Evolutionary conservation across 2,329 filamentous ascomycete genomes (phyloP), one percentile per base, ranked within the genome.

Genomic region (Neonectria hederae): DNA sequence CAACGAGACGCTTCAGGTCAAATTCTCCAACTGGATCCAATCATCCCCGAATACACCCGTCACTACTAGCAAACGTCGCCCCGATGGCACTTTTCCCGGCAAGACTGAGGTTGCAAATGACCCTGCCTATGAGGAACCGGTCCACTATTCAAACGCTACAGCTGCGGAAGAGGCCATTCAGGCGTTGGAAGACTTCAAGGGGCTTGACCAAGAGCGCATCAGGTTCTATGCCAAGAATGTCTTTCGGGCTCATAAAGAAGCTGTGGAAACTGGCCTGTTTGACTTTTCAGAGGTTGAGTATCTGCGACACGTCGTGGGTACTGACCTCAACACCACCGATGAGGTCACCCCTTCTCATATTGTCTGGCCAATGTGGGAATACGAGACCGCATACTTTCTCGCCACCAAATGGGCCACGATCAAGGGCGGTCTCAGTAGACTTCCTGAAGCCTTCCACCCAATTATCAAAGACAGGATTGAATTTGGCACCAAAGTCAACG

Each of bases 1-100:
- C 68, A 76, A 77, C 68, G 74, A 75, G 53, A 79, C 82, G 40
- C 77, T 84, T 24, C 81, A 79, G 24, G 84, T 90, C 45, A 85
- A 89, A 51, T 89, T 90, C 69, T 90, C 90, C 67, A 83, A 84
- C 2, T 90, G 87, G 87, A 84, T 87, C 42, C 86, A 90, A 71
- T 79, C 73, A 56, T 85, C 57, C 28, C 48, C 76, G 19, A 76
- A 77, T 11, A 78, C 83, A 22, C 74, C 76, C 43, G 69, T 76
- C 38, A 54, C 60, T 8, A 66, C 67, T 26, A 63, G 57, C 35
- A 58, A 67, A 52, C 63, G 75, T 1, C 75, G 74, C 1, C 71
- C 75, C 1, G 75, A 76, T 21, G 75, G 75, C 3, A 69, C 72
- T 4, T 67, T 72, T 32, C 71, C 74, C 10, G 45, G 70, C 5